Conservation (phyloP, 129 eudicot genomes). For the Cynara cardunculus region DNA sequence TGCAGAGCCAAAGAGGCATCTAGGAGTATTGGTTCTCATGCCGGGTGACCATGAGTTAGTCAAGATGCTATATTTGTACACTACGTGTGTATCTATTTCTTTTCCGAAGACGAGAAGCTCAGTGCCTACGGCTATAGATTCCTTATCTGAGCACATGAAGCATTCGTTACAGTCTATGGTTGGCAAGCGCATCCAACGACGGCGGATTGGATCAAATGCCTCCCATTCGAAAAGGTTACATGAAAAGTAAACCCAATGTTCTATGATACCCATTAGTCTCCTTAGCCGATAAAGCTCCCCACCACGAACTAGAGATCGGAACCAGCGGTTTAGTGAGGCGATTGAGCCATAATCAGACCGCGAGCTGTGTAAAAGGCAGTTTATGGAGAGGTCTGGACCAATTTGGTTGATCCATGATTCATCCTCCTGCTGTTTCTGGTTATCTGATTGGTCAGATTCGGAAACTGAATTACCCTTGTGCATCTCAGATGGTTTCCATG, state of each 20-base stretch:
- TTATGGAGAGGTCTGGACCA: conserved; percentile 53
- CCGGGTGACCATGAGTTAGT: conserved; percentile 73
- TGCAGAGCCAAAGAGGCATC: conserved; percentile 72
- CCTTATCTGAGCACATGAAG: conserved; percentile 76
- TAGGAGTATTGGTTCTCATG: conserved; percentile 45
- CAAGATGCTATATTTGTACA: conserved; percentile 62
- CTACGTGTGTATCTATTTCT: conserved; percentile 50
- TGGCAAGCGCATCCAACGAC: conserved; percentile 70
- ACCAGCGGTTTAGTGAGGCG: conserved; percentile 46
- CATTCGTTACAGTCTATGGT: conserved; percentile 60
- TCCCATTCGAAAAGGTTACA: conserved; percentile 77
- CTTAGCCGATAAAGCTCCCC: conserved; percentile 56
- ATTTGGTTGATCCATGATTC: conserved; percentile 48
- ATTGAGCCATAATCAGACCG: conserved; percentile 60
- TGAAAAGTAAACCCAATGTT: conserved; percentile 80
- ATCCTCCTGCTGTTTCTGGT: conserved; percentile 17
- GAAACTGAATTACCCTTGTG: conserved; percentile 11
- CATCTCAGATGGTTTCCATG: conserved; percentile 21
- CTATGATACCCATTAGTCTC: conserved; percentile 47
- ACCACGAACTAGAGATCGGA: conserved; percentile 43
- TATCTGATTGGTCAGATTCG: conserved; percentile 20
- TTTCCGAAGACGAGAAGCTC: conserved; percentile 77
- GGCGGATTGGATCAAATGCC: conserved; percentile 65
- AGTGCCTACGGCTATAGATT: conserved; percentile 80
- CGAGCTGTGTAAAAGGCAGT: conserved; percentile 54